Conservation (phyloP, 2,329 filamentous ascomycete species). For the Shiraia bambusicola region DNA sequence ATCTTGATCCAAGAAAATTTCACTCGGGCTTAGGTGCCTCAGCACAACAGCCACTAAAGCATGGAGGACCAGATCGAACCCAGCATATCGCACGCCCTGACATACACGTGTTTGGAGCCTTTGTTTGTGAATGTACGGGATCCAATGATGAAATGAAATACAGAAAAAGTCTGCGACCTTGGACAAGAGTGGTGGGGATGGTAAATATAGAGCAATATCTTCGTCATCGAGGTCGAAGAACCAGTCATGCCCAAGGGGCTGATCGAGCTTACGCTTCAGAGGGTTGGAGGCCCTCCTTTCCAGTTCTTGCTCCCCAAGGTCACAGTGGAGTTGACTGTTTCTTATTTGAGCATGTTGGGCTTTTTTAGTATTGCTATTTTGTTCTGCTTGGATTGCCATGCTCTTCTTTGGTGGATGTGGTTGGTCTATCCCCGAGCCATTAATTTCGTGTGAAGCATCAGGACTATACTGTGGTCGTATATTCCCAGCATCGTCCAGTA, state of each 20-base stretch:
- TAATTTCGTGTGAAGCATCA: neutral
- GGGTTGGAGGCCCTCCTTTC: constrained; percentile 8
- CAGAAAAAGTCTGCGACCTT: constrained; percentile 36
- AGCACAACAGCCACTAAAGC: constrained; percentile 30
- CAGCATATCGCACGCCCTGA: constrained; percentile 14
- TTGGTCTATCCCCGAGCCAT: neutral
- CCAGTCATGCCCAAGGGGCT: constrained; percentile 15
- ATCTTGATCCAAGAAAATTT: constrained; percentile 28
- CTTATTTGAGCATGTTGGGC: neutral
- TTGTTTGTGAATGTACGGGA: constrained; percentile 37
- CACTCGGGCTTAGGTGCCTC: constrained; percentile 30
- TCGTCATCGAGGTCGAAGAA: constrained; percentile 22
- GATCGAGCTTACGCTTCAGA: constrained; percentile 28
- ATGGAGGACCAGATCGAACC: constrained; percentile 30
- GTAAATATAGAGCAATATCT: constrained; percentile 30
- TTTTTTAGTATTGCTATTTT: constrained; percentile 1
- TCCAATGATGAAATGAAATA: constrained; percentile 39
- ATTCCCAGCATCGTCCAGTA: constrained; percentile 31
- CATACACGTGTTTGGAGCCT: constrained; percentile 28
- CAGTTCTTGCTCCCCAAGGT: neutral
- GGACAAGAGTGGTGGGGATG: constrained; percentile 26
- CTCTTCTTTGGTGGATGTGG: too few species aligned
- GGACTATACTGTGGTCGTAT: constrained; percentile 24
- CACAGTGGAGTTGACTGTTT: neutral
- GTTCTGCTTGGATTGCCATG: neutral